Percentiles rank a stretch among this genome's conserved stretches.
phyloP scores from a whole-genome alignment of 192 early-diverging fungal genomes.

The Allomyces macrogynus region DNA sequence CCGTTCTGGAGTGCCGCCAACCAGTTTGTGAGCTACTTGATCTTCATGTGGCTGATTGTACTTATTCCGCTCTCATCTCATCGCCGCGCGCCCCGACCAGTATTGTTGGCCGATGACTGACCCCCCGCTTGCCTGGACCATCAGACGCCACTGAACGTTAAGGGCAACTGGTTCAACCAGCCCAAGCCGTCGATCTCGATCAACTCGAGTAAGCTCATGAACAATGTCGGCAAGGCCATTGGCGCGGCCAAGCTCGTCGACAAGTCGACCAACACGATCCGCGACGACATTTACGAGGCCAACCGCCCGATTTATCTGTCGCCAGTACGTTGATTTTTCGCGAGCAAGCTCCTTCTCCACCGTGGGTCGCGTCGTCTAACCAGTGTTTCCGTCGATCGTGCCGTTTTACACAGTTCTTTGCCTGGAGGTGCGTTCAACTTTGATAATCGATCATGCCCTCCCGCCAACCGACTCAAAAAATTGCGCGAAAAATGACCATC shows the following conservation, averaged over 20 bases:
- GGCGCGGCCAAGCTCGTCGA: constrained; percentile 14
- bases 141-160: constrained; percentile 22
- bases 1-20: constrained; percentile 46
- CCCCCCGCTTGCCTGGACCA: no score
- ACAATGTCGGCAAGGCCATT: constrained; percentile 3
- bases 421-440: no score
- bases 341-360: no score
- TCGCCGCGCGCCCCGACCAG: no score
- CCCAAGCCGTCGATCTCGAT: constrained; percentile 24
- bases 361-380: no score
- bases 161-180: constrained; percentile 14
- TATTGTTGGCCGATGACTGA: no score
- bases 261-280: constrained; percentile 11
- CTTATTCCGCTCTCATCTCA: no score
- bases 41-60: constrained; percentile 24
- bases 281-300: constrained; percentile 18
- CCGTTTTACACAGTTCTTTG: no score
- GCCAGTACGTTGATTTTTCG: constrained; percentile 12
- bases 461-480: no score
- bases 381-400: constrained; percentile 10
- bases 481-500: no score
- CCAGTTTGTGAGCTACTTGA: constrained; percentile 22
- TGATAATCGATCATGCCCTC: no score
- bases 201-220: constrained; percentile 15
- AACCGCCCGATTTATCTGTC: constrained; percentile 26